Conservation (phyloP, 176 grass and related monocot genomes). For the Carex myosuroides region DNA sequence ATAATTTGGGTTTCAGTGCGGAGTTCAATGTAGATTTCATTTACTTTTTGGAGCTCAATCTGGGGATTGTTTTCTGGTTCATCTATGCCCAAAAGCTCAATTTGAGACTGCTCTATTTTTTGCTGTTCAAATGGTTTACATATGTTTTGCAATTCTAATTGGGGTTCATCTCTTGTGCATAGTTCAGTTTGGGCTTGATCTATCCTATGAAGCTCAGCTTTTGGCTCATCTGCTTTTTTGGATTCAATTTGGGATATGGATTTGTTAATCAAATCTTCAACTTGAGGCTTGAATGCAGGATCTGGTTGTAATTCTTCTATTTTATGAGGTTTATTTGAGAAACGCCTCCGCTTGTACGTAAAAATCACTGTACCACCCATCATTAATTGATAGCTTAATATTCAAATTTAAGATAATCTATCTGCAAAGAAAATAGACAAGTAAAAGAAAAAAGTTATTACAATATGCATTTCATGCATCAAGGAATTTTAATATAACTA, state of each 20-base stretch:
- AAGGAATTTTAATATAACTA: neutral
- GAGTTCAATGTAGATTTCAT: neutral
- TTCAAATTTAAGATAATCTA: conserved; percentile 6
- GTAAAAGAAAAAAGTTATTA: neutral
- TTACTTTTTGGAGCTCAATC: neutral
- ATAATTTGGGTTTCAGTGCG: neutral
- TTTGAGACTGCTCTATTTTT: neutral
- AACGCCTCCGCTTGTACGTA: conserved; percentile 20
- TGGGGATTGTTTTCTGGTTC: neutral
- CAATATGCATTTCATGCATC: neutral
- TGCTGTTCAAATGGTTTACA: neutral
- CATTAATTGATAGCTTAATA: neutral
- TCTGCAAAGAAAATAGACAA: conserved; percentile 11
- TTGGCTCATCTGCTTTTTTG: neutral
- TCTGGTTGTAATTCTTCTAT: conserved; percentile 6
- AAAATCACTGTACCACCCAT: conserved; percentile 18
- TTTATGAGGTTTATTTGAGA: conserved; percentile 22
- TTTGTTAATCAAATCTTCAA: neutral
- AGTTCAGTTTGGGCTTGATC: neutral
- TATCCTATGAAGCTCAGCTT: neutral
- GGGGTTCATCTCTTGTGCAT: neutral
- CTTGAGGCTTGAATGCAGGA: conserved; percentile 11
- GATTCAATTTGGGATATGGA: neutral
- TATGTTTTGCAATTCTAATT: neutral
- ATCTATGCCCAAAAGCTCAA: neutral